These are phyloP conservation scores for Paecilomyces variotii DNA, from an alignment of 2,329 filamentous ascomycete genomes.

Conservation along the genomic window DNA sequence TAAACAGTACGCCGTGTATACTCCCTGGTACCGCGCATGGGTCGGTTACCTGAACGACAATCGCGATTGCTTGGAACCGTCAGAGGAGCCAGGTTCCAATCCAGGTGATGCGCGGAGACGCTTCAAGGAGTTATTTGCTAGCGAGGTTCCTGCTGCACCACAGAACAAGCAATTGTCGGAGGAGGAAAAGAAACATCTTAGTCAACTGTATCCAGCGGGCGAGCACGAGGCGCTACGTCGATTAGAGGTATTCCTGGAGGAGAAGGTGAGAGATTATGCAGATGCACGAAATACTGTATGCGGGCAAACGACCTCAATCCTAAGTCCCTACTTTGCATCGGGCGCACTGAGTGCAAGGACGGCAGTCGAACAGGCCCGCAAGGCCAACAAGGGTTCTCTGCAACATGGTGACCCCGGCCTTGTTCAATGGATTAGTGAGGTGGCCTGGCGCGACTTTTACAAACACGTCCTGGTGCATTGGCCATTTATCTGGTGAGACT, in stretches of 20 bases:
- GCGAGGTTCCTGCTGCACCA: conserved; percentile 54
- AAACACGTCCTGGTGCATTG: conserved; percentile 76
- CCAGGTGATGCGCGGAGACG: conserved; percentile 38
- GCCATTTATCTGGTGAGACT: conserved; percentile 55
- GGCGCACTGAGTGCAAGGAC: conserved; percentile 62
- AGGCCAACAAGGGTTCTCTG: conserved; percentile 54
- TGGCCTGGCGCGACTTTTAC: conserved; percentile 85
- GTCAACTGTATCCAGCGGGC: conserved; percentile 62
- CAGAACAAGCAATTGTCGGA: conserved; percentile 52
- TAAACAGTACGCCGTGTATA: conserved; percentile 76
- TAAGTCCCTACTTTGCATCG: conserved; percentile 65
- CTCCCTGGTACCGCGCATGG: conserved; percentile 75
- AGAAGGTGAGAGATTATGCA: conserved; percentile 55
- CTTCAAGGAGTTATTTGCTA: conserved; percentile 52
- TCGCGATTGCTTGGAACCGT: conserved; percentile 56
- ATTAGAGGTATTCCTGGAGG: conserved; percentile 59
- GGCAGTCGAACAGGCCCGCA: conserved; percentile 55
- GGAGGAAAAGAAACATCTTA: conserved; percentile 52
- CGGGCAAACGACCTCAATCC: conserved; percentile 54
- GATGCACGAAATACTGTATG: conserved; percentile 59
- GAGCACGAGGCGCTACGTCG: conserved; percentile 62
- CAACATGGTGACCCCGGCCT: conserved; percentile 60
- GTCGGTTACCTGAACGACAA: conserved; percentile 63
- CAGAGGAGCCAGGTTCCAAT: conserved; percentile 52
- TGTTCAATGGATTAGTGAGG: conserved; percentile 67